Percentiles rank a stretch among this genome's conserved stretches.
These are phyloP conservation scores for Lecanicillium sp. DNA, from an alignment of 2,329 filamentous ascomycete genomes.

Conservation along the genomic window DNA sequence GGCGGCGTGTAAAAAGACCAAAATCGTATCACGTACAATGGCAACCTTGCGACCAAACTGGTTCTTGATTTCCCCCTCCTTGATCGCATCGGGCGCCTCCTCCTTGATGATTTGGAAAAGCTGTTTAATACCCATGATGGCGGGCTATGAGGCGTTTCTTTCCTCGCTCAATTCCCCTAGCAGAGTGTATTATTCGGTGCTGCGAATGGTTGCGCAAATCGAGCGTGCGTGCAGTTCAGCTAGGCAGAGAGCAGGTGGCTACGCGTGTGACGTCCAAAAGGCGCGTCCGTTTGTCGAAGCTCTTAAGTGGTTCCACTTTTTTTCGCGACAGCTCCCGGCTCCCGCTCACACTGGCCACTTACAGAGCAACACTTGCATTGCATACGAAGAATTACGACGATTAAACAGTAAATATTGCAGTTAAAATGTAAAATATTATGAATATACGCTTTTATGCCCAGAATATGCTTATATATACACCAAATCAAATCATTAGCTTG, in stretches of 20 bases:
- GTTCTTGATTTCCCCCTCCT: slow-evolving; percentile 96
- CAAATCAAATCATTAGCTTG: too few relatives aligned
- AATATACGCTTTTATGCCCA: too few relatives aligned
- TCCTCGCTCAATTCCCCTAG: background rate
- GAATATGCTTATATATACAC: too few relatives aligned
- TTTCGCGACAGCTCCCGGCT: slow-evolving; percentile 3
- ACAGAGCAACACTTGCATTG: slow-evolving; percentile 3
- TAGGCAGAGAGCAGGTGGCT: slow-evolving; percentile 5
- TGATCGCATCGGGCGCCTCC: slow-evolving; percentile 90
- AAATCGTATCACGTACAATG: slow-evolving; percentile 67
- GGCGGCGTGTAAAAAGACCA: background rate
- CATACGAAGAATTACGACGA: too few relatives aligned
- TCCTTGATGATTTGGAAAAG: slow-evolving; percentile 80
- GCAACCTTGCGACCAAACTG: slow-evolving; percentile 98
- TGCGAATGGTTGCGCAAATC: too few relatives aligned
- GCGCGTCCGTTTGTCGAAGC: background rate
- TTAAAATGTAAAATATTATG: too few relatives aligned
- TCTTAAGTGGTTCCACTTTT: slow-evolving; percentile 13
- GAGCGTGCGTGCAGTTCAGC: too few relatives aligned
- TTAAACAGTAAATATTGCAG: too few relatives aligned
- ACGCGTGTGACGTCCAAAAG: background rate
- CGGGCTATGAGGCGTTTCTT: slow-evolving; percentile 5
- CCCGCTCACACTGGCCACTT: slow-evolving; percentile 4
- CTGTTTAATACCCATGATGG: slow-evolving; percentile 59
- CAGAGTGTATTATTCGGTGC: too few relatives aligned